phyloP scores from a whole-genome alignment of 192 early-diverging fungal species.

The Coemansia sp. region DNA sequence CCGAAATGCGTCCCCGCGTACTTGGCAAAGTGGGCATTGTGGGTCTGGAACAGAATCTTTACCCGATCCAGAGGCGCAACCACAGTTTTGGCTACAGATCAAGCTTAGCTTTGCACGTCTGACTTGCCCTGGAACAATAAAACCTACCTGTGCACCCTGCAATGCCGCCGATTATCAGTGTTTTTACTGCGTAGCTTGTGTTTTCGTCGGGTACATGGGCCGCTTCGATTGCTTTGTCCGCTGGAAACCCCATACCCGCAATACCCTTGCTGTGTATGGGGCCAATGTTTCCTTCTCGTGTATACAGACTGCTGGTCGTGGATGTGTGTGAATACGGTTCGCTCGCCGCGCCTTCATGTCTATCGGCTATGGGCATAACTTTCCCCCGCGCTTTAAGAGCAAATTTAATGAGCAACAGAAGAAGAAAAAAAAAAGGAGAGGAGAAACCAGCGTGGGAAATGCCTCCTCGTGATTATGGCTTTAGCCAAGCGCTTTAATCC shows the following conservation, averaged over 20 bases:
- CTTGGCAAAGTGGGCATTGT: conserved; percentile 67
- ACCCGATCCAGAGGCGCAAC: conserved; percentile 83
- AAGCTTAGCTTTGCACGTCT: neutral
- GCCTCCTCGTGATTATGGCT: too few species aligned
- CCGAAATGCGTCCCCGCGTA: conserved; percentile 60
- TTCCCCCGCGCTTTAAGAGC: too few species aligned
- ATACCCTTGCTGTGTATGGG: too few species aligned
- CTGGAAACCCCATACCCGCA: too few species aligned
- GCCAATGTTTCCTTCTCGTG: too few species aligned
- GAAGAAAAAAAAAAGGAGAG: too few species aligned
- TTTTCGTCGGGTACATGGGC: conserved; percentile 10
- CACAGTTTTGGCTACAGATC: conserved; percentile 63
- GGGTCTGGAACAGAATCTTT: conserved; percentile 83
- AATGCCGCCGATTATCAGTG: conserved; percentile 43
- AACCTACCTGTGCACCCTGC: conserved; percentile 49
- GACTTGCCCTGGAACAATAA: neutral
- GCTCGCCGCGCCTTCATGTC: too few species aligned
- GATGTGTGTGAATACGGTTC: too few species aligned
- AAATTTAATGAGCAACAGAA: too few species aligned
- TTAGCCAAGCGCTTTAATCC: neutral
- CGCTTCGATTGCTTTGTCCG: neutral
- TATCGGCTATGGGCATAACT: too few species aligned
- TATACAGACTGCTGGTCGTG: too few species aligned
- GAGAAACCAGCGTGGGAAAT: too few species aligned
- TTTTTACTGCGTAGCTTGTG: conserved; percentile 29